Conservation (phyloP, 2,329 filamentous ascomycete genomes). For the Penicillium sp. region DNA sequence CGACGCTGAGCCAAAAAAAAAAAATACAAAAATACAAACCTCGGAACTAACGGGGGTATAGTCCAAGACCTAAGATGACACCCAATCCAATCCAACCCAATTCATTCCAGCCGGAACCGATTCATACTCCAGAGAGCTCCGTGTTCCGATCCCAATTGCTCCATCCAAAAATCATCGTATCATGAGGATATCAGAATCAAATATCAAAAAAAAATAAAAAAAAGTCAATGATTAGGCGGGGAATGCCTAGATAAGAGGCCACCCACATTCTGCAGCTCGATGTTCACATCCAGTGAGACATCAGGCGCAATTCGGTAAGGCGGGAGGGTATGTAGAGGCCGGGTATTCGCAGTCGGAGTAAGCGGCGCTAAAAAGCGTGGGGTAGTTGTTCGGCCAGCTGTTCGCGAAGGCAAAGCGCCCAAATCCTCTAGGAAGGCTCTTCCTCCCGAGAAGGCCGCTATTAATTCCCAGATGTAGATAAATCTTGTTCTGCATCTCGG, state of each 20-base stretch:
- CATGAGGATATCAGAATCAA: neutral
- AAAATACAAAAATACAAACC: neutral
- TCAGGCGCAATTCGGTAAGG: constrained; percentile 23
- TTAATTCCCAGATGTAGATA: constrained; percentile 2
- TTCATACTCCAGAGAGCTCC: neutral
- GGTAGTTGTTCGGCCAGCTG: neutral
- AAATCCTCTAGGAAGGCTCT: constrained; percentile 37
- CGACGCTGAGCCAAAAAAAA: neutral
- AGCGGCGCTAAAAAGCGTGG: neutral
- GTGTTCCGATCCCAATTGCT: neutral
- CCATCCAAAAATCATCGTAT: neutral
- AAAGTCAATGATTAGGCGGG: neutral
- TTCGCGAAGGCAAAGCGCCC: constrained; percentile 22
- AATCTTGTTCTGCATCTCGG: neutral
- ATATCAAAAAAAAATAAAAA: neutral
- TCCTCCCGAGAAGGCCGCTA: constrained; percentile 20
- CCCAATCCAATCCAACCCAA: neutral
- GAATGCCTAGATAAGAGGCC: constrained; percentile 32
- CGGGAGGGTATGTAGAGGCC: constrained; percentile 12
- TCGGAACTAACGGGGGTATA: neutral
- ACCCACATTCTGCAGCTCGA: constrained; percentile 46
- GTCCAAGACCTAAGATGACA: neutral
- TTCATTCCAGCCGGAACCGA: neutral
- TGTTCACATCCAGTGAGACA: constrained; percentile 23
- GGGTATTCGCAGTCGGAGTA: neutral